A percentile compares a stretch with the other conserved stretches of the same genome.
These are phyloP conservation scores for Coffea eugenioides DNA, from an alignment of 257 asterid genomes.

Conservation along the genomic window DNA sequence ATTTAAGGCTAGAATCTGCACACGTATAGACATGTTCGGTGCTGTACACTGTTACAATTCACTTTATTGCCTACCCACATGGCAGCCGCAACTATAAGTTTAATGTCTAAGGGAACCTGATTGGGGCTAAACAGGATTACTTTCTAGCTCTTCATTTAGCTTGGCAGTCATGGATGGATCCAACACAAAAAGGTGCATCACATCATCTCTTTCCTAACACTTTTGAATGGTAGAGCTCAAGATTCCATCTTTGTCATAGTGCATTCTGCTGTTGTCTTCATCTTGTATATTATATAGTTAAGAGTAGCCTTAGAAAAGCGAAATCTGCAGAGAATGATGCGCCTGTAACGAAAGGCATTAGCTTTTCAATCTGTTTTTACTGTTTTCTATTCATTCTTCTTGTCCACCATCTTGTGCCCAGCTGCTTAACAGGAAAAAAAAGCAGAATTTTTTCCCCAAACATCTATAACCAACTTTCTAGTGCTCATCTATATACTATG, in stretches of 20 bases:
- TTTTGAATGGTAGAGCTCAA: slow-evolving; percentile 22
- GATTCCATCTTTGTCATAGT: slow-evolving; percentile 41
- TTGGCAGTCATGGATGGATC: slow-evolving; percentile 17
- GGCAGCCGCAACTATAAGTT: slow-evolving; percentile 5
- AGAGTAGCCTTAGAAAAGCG: slow-evolving; percentile 1
- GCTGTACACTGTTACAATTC: background rate
- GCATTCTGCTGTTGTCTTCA: slow-evolving; percentile 37
- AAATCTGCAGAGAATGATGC: slow-evolving; percentile 16
- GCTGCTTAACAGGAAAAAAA: slow-evolving; percentile 4
- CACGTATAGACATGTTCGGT: background rate
- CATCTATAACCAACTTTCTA: background rate
- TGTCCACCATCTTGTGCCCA: background rate
- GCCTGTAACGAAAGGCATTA: slow-evolving; percentile 13
- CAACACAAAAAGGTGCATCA: slow-evolving; percentile 22
- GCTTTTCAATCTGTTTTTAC: slow-evolving; percentile 23
- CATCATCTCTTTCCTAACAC: slow-evolving; percentile 27
- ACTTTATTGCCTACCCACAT: slow-evolving; percentile 21
- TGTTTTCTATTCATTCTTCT: slow-evolving; percentile 21
- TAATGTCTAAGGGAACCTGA: background rate
- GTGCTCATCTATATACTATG: background rate
- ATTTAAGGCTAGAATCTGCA: background rate
- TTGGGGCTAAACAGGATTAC: slow-evolving; percentile 9
- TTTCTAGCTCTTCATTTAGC: slow-evolving; percentile 19
- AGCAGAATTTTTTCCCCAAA: background rate
- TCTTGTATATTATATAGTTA: slow-evolving; percentile 3